These are phyloP conservation scores for Cordyceps militaris DNA, from an alignment of 2,329 filamentous ascomycete species.

Conservation along the genomic window DNA sequence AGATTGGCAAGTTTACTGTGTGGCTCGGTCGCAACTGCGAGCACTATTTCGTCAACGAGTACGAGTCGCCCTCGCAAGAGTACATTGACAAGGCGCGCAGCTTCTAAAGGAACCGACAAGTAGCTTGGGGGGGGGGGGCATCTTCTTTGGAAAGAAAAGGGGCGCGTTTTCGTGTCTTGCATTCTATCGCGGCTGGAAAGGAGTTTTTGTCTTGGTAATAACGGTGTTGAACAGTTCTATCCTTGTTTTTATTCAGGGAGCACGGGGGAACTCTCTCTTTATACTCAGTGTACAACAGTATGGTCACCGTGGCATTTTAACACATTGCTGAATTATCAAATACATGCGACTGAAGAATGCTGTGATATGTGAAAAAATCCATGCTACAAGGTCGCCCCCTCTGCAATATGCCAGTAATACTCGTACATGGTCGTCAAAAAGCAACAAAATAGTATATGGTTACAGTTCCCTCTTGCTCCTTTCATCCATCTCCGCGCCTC, in stretches of 20 bases:
- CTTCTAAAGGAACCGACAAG: conserved; percentile 24
- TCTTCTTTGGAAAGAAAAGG: background rate
- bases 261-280: background rate
- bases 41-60: conserved; percentile 70
- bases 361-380: background rate
- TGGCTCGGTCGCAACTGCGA: conserved; percentile 76
- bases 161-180: background rate
- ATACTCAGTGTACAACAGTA: background rate
- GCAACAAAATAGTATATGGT: background rate
- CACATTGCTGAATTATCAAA: background rate
- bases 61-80: conserved; percentile 64
- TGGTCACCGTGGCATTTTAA: background rate
- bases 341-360: background rate
- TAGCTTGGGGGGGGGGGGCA: background rate
- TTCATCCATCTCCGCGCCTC: background rate
- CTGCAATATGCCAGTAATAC: background rate
- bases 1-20: conserved; percentile 75
- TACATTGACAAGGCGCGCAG: conserved; percentile 62
- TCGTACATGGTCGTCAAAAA: background rate
- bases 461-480: background rate
- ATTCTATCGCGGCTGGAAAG: background rate
- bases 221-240: background rate
- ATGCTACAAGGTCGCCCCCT: background rate
- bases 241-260: background rate
- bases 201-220: background rate